These are phyloP conservation scores for Moricandia moricandioides DNA, from an alignment of 345 rosid genomes.

Conservation along the genomic window DNA sequence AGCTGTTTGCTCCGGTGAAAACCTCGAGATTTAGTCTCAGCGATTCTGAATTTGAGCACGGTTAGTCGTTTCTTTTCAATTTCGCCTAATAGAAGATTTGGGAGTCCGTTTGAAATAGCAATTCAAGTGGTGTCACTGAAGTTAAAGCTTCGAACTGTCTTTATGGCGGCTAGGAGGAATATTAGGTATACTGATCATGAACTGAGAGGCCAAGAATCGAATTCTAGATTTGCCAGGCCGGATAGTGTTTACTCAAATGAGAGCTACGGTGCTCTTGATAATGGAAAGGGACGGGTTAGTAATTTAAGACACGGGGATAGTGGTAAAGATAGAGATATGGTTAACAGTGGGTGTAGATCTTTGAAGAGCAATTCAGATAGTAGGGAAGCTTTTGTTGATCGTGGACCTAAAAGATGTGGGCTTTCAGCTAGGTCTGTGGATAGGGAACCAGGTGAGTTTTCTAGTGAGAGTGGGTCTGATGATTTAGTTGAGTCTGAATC, in stretches of 20 bases:
- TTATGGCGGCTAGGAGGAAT: conserved; percentile 87
- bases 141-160: conserved; percentile 16
- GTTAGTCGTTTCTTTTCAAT: background rate
- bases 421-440: conserved; percentile 51
- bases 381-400: conserved; percentile 41
- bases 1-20: background rate
- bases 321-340: conserved; percentile 51
- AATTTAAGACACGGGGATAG: conserved; percentile 45
- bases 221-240: conserved; percentile 47
- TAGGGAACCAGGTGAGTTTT: conserved; percentile 97
- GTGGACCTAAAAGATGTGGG: conserved; percentile 42
- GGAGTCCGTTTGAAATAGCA: conserved; percentile 7
- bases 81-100: conserved; percentile 12
- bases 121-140: background rate
- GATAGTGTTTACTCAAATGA: conserved; percentile 47
- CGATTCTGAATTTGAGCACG: conserved; percentile 10
- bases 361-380: conserved; percentile 63
- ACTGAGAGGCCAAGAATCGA: conserved; percentile 57
- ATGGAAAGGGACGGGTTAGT: conserved; percentile 38
- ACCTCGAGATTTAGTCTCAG: conserved; percentile 1
- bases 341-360: conserved; percentile 50
- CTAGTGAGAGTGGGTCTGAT: conserved; percentile 97
- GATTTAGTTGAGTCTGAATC: conserved; percentile 58
- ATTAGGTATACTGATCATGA: conserved; percentile 67
- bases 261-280: conserved; percentile 46